Evolutionary conservation across 345 rosid genomes (phyloP).

Genomic region (Trapa incisa): DNA sequence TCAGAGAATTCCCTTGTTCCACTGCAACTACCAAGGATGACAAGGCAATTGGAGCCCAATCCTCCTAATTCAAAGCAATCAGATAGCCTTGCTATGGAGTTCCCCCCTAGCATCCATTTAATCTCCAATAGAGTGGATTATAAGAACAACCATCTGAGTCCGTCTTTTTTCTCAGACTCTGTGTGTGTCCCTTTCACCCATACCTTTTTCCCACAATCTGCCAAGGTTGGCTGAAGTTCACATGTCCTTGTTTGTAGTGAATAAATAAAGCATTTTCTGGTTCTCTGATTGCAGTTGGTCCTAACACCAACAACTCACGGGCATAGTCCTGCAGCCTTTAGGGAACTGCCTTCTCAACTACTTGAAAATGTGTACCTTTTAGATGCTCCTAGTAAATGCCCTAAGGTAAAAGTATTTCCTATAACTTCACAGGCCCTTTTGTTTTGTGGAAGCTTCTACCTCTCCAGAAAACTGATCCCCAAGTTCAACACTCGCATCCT

Average conservation of each 20-base stretch:
- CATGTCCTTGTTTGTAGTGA: conserved; percentile 82
- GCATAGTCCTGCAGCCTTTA: conserved; percentile 15
- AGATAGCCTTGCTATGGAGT: neutral
- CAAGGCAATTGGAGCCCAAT: neutral
- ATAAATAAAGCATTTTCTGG: conserved; percentile 18
- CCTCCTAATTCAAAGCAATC: neutral
- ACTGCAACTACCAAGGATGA: neutral
- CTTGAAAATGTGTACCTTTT: neutral
- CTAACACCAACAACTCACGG: conserved; percentile 59
- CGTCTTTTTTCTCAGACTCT: neutral
- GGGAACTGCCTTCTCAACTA: conserved; percentile 3
- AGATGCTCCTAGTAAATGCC: conserved; percentile 7
- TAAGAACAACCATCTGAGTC: conserved; percentile 7
- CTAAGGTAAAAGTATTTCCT: neutral
- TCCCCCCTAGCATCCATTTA: neutral
- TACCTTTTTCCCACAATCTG: conserved; percentile 13
- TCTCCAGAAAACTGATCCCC: conserved; percentile 17
- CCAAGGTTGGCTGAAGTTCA: conserved; percentile 42
- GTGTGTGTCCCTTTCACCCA: neutral
- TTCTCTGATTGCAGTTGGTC: conserved; percentile 28
- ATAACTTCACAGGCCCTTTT: conserved; percentile 6
- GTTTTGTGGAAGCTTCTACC: conserved; percentile 25
- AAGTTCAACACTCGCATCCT: neutral
- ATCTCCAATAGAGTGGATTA: neutral
- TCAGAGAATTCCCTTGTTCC: neutral